These are phyloP conservation scores for Phytophthora pinifolia DNA, from an alignment of 352 stramenopile genomes.

Conservation along the genomic window DNA sequence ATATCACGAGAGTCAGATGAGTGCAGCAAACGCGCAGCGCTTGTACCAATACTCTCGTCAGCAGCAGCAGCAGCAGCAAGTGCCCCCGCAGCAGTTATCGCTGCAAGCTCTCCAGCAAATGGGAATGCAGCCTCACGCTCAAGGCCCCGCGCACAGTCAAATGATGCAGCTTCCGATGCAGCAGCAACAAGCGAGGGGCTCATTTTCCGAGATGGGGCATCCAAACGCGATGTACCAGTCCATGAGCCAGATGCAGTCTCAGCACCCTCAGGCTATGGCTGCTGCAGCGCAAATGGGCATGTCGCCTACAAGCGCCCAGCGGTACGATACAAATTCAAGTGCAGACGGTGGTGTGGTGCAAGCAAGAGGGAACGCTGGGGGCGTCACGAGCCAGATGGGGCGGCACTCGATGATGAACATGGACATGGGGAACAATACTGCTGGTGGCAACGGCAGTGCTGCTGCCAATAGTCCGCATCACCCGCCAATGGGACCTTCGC, in stretches of 20 bases:
- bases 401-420: constrained; percentile 60
- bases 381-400: constrained; percentile 22
- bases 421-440: constrained; percentile 45
- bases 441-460: constrained; percentile 13
- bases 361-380: constrained; percentile 15
- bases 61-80: constrained; percentile 35
- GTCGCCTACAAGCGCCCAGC: constrained; percentile 23
- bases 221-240: constrained; percentile 50
- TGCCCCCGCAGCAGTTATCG: constrained; percentile 40
- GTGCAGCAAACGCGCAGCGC: constrained; percentile 38
- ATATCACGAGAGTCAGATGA: constrained; percentile 57
- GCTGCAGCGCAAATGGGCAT: constrained; percentile 28
- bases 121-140: constrained; percentile 36
- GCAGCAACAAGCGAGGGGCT: constrained; percentile 38
- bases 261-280: constrained; percentile 32
- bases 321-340: constrained; percentile 26
- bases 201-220: constrained; percentile 52
- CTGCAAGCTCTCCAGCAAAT: constrained; percentile 69
- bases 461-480: constrained; percentile 25
- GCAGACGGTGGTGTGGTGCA: constrained; percentile 13
- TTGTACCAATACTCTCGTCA: constrained; percentile 50
- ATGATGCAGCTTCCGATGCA: constrained; percentile 63
- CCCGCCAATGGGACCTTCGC: constrained; percentile 19
- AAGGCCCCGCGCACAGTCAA: constrained; percentile 47
- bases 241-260: constrained; percentile 42